These are phyloP conservation scores for Oldenlandia corymbosa DNA, from an alignment of 257 asterid species.

Conservation along the genomic window DNA sequence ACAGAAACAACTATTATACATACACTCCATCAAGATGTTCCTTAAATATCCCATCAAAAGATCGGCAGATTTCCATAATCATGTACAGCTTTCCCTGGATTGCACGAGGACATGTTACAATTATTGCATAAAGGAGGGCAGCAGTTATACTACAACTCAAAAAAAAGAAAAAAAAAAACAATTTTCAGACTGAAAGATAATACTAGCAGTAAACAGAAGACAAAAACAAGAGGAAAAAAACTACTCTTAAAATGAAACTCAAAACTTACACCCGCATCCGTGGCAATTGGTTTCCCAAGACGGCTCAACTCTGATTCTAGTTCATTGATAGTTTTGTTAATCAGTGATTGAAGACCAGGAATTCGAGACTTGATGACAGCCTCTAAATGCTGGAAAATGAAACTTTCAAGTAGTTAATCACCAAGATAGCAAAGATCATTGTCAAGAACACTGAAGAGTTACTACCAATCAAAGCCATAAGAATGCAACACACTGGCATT, in stretches of 20 bases:
- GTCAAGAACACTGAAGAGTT: background rate
- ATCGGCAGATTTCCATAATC: constrained; percentile 96
- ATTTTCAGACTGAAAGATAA: background rate
- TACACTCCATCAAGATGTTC: constrained; percentile 99
- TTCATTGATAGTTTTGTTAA: constrained; percentile 83
- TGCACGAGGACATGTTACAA: constrained; percentile 12
- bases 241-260: background rate
- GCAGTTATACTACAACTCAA: no score
- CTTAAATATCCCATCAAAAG: constrained; percentile 87
- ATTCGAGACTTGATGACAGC: constrained; percentile 95
- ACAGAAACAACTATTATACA: constrained; percentile 17
- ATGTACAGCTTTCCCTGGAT: constrained; percentile 93
- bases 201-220: background rate
- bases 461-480: background rate
- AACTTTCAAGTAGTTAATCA: constrained; percentile 8
- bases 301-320: constrained; percentile 86
- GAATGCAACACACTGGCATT: background rate
- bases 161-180: background rate
- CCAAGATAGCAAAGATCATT: background rate
- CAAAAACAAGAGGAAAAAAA: background rate
- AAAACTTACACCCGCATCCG: constrained; percentile 94
- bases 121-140: constrained; percentile 6
- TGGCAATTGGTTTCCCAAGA: constrained; percentile 91
- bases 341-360: constrained; percentile 97
- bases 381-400: constrained; percentile 77